These are phyloP conservation scores for Puccinellia tenuiflora DNA, from an alignment of 176 grass and related monocot genomes.

Conservation along the genomic window DNA sequence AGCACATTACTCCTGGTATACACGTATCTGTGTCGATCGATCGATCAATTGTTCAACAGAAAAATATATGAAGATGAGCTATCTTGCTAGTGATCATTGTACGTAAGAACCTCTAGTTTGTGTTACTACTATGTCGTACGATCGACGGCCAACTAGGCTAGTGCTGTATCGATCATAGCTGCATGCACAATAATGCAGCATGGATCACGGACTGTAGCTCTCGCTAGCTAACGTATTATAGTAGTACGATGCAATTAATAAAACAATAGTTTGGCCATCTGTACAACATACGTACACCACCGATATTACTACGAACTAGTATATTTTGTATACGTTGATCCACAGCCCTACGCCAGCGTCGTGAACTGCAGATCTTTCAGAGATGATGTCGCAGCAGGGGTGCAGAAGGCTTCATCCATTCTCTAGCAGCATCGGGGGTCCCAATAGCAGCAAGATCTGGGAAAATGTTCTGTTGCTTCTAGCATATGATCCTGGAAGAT, in stretches of 20 bases:
- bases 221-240: not conserved
- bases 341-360: not conserved
- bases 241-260: not conserved
- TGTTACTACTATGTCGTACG: not conserved
- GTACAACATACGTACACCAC: not conserved
- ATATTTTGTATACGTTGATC: not conserved
- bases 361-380: too few species aligned
- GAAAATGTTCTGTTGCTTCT: too few species aligned
- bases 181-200: not conserved
- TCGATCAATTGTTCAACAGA: not conserved
- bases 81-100: not conserved
- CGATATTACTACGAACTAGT: not conserved
- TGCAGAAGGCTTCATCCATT: too few species aligned
- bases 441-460: too few species aligned
- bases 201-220: not conserved
- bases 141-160: not conserved
- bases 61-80: not conserved
- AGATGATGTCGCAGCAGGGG: too few species aligned
- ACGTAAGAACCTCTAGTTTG: not conserved
- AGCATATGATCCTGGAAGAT: too few species aligned
- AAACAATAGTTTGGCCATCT: not conserved
- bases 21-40: too few species aligned
- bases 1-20: too few species aligned
- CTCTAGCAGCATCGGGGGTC: too few species aligned
- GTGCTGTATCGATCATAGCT: not conserved